Evolutionary conservation across 2,329 filamentous ascomycete genomes (phyloP).

Genomic region (Nigrograna mackinnonii): DNA sequence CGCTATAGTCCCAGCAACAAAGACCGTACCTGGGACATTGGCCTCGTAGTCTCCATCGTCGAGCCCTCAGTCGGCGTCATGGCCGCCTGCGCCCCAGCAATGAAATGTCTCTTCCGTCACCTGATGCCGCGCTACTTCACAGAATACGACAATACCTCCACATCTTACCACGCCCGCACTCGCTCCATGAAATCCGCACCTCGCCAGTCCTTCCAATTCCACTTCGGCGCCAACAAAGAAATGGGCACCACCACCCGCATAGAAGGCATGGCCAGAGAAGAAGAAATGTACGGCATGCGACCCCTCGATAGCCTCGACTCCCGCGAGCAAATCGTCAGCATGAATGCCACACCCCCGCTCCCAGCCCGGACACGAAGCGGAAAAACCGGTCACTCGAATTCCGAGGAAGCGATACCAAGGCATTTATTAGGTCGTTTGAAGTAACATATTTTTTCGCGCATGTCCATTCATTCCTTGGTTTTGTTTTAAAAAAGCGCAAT

Average conservation of each 20-base stretch:
- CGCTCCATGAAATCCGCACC: conserved; percentile 1
- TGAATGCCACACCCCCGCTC: not conserved
- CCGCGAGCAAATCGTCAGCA: conserved; percentile 10
- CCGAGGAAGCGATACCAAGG: conserved; percentile 16
- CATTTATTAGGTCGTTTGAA: conserved; percentile 17
- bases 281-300: conserved; percentile 19
- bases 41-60: conserved; percentile 39
- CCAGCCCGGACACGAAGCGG: conserved; percentile 12
- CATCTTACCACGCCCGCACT: conserved; percentile 14
- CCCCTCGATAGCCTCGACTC: conserved; percentile 17
- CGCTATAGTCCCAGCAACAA: conserved; percentile 36
- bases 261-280: conserved; percentile 8
- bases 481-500: no score
- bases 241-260: conserved; percentile 1
- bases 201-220: conserved; percentile 3
- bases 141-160: conserved; percentile 9
- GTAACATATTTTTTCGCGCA: no score
- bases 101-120: conserved; percentile 50
- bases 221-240: conserved; percentile 8
- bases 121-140: conserved; percentile 35
- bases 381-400: conserved; percentile 19
- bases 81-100: conserved; percentile 57
- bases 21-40: conserved; percentile 40
- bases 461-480: no score
- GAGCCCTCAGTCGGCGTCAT: conserved; percentile 53